Percentiles rank a stretch among this genome's conserved stretches.
Conservation (phyloP, 1,284 basidiomycete genomes). For the Grifola frondosa region DNA sequence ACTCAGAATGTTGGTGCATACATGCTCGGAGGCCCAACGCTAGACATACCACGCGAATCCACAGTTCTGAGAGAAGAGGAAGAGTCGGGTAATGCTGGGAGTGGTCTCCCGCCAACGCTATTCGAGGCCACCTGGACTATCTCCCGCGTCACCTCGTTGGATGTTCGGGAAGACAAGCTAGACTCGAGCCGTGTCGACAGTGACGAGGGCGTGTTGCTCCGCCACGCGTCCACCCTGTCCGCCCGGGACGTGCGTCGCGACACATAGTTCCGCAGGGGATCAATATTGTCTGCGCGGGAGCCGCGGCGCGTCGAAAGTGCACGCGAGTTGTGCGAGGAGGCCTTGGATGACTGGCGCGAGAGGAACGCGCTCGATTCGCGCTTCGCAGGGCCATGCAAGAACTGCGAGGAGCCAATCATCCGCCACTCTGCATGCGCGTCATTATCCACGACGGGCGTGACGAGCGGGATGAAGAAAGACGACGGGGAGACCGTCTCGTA, state of each 20-base stretch:
- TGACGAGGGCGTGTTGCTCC: too few relatives aligned
- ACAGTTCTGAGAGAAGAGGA: too few relatives aligned
- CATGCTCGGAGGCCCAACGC: too few relatives aligned
- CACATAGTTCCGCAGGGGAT: slow-evolving; percentile 17
- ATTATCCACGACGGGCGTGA: slow-evolving; percentile 17
- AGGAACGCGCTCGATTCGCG: slow-evolving; percentile 18
- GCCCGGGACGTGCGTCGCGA: slow-evolving; percentile 14
- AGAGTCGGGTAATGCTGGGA: too few relatives aligned
- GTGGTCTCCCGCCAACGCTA: too few relatives aligned
- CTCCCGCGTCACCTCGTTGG: too few relatives aligned
- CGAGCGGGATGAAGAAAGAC: slow-evolving; percentile 13
- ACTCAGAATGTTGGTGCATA: too few relatives aligned
- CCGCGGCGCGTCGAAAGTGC: slow-evolving; percentile 12
- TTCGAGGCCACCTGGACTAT: too few relatives aligned
- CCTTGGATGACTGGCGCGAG: slow-evolving; percentile 17
- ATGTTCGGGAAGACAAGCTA: too few relatives aligned
- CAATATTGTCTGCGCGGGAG: slow-evolving; percentile 20
- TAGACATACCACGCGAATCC: too few relatives aligned
- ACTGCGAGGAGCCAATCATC: slow-evolving; percentile 1
- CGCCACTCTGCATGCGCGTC: slow-evolving; percentile 12
- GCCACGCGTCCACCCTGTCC: too few relatives aligned
- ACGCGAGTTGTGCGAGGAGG: slow-evolving; percentile 18
- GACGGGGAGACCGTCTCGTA: slow-evolving; percentile 7
- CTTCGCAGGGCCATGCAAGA: slow-evolving; percentile 9
- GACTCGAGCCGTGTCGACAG: too few relatives aligned